phyloP scores from a whole-genome alignment of 768 basidiomycete species.

The Leccinum pellstonianum region DNA sequence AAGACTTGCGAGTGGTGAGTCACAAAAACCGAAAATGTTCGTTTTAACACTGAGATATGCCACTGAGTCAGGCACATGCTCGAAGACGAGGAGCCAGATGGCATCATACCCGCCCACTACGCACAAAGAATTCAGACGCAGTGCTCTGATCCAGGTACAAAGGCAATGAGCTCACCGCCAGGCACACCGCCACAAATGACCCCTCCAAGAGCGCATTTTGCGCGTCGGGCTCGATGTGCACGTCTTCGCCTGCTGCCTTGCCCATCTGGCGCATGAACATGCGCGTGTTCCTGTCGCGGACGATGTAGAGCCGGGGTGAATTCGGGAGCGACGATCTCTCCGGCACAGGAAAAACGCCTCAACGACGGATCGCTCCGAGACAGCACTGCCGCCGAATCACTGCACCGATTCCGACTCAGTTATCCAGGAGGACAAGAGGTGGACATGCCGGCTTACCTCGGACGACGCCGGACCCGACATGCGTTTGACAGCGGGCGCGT shows the following conservation, averaged over 20 bases:
- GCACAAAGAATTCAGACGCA: not conserved
- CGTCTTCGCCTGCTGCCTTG: constrained; percentile 43
- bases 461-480: constrained; percentile 42
- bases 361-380: constrained; percentile 37
- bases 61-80: too few relatives aligned
- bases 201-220: constrained; percentile 84
- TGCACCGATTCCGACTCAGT: constrained; percentile 21
- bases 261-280: constrained; percentile 55
- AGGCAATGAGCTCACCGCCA: constrained; percentile 43
- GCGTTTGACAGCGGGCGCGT: too few relatives aligned
- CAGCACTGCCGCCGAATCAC: constrained; percentile 40
- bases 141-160: not conserved
- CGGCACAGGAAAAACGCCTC: constrained; percentile 42
- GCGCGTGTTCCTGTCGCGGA: constrained; percentile 27
- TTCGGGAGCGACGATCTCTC: not conserved
- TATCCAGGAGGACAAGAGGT: not conserved
- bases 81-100: constrained; percentile 82
- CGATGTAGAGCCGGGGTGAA: not conserved
- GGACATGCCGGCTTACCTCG: constrained; percentile 43
- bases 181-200: constrained; percentile 83
- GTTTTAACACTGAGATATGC: too few relatives aligned
- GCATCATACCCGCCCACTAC: constrained; percentile 97
- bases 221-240: constrained; percentile 36
- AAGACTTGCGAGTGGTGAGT: too few relatives aligned
- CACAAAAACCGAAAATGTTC: too few relatives aligned